phyloP scores from a whole-genome alignment of 1,284 basidiomycete genomes.

The Irpex sp. region DNA sequence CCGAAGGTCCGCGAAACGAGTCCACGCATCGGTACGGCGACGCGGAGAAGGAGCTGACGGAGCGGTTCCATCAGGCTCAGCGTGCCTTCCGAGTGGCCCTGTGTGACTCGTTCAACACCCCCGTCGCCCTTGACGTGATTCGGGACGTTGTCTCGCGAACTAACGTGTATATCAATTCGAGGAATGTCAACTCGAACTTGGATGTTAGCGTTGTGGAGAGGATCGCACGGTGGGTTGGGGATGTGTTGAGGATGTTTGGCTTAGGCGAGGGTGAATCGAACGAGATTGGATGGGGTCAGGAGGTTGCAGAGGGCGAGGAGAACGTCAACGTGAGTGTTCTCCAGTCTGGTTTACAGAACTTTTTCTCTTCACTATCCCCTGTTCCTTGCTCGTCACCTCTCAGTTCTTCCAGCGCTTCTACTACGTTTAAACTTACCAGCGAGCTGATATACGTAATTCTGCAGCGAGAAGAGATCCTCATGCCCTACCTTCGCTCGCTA shows the following conservation, averaged over 20 bases:
- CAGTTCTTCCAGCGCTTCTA: not conserved
- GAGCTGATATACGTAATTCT: not conserved
- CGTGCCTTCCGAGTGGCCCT: slow-evolving; percentile 83
- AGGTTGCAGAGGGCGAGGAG: slow-evolving; percentile 36
- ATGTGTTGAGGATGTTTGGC: slow-evolving; percentile 94
- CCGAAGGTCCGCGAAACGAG: slow-evolving; percentile 46
- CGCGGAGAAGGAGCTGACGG: slow-evolving; percentile 63
- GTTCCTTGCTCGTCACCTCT: not conserved
- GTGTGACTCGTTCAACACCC: slow-evolving; percentile 98
- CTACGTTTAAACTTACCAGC: not conserved
- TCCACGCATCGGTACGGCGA: slow-evolving; percentile 62
- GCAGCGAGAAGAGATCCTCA: slow-evolving; percentile 80
- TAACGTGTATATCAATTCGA: slow-evolving; percentile 83
- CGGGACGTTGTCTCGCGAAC: slow-evolving; percentile 85
- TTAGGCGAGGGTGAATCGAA: slow-evolving; percentile 75
- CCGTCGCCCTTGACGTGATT: slow-evolving; percentile 74
- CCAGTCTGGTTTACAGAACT: not conserved
- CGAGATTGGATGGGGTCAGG: slow-evolving; percentile 74
- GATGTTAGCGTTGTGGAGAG: slow-evolving; percentile 75
- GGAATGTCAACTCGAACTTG: slow-evolving; percentile 41
- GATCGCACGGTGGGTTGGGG: slow-evolving; percentile 81
- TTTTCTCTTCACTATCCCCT: not conserved
- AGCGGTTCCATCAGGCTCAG: slow-evolving; percentile 75
- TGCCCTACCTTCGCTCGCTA: slow-evolving; percentile 86
- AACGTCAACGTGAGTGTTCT: slow-evolving; percentile 51